A percentile compares a stretch with the other conserved stretches of the same genome.
phyloP scores from a whole-genome alignment of 1,139 yeast genomes.

The Geotrichum histeridarum region DNA sequence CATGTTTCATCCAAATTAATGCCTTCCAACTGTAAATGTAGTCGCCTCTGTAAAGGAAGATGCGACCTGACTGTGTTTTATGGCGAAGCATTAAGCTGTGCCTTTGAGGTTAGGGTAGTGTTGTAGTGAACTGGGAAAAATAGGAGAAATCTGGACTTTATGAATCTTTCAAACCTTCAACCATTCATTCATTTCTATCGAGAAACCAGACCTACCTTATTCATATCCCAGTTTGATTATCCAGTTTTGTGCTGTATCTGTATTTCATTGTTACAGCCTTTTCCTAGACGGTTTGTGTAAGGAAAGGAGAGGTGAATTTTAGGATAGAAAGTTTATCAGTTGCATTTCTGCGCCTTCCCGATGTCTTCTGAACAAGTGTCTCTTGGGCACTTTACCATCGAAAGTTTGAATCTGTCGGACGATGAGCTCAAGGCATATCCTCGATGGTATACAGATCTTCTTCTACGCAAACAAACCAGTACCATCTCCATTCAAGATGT shows the following conservation, averaged over 20 bases:
- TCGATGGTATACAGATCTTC: slow-evolving; percentile 43
- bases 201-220: neutral
- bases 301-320: no score
- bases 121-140: neutral
- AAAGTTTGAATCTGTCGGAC: slow-evolving; percentile 37
- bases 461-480: slow-evolving; percentile 38
- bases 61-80: neutral
- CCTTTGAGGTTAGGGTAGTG: neutral
- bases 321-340: no score
- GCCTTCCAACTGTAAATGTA: no score
- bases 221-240: neutral
- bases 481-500: slow-evolving; percentile 38
- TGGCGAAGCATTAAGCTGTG: neutral
- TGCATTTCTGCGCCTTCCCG: neutral
- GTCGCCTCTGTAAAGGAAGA: neutral
- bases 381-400: slow-evolving; percentile 24
- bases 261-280: no score
- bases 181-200: neutral
- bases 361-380: slow-evolving; percentile 14
- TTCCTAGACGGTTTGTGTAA: no score
- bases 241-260: no score
- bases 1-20: neutral
- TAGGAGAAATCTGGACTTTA: neutral
- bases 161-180: neutral
- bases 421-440: slow-evolving; percentile 41